These are phyloP conservation scores for Garcia nutans DNA, from an alignment of 345 rosid species.

Conservation along the genomic window DNA sequence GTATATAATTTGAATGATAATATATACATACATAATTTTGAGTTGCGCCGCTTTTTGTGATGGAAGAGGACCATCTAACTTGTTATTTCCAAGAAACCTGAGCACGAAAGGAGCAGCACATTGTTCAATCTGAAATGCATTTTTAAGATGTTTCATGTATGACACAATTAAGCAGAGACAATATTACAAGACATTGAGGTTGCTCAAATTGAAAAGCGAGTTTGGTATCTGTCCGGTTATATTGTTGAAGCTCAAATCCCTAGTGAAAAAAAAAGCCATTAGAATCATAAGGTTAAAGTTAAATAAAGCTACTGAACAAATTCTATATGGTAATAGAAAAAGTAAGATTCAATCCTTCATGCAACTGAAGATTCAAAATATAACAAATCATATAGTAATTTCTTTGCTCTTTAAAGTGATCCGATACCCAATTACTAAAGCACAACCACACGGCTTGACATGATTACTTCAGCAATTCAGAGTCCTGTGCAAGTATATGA, in stretches of 20 bases:
- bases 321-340: background rate
- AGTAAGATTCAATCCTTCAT: background rate
- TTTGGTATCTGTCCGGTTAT: conserved; percentile 42
- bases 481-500: too few relatives aligned
- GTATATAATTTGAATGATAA: background rate
- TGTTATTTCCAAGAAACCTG: conserved; percentile 70
- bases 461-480: too few relatives aligned
- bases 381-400: background rate
- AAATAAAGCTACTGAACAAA: background rate
- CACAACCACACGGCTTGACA: too few relatives aligned
- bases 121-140: background rate
- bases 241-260: conserved; percentile 67
- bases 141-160: background rate
- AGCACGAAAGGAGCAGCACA: conserved; percentile 21
- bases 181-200: conserved; percentile 53
- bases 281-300: too few relatives aligned
- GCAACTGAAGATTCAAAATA: background rate
- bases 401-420: background rate
- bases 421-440: background rate
- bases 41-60: conserved; percentile 43
- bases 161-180: background rate
- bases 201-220: conserved; percentile 37
- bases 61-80: conserved; percentile 56
- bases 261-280: conserved; percentile 13
- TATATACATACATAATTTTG: conserved; percentile 48